Base-by-base conservation (phyloP, 164 flowering plant species). In the Dillenia turbinata region DNA sequence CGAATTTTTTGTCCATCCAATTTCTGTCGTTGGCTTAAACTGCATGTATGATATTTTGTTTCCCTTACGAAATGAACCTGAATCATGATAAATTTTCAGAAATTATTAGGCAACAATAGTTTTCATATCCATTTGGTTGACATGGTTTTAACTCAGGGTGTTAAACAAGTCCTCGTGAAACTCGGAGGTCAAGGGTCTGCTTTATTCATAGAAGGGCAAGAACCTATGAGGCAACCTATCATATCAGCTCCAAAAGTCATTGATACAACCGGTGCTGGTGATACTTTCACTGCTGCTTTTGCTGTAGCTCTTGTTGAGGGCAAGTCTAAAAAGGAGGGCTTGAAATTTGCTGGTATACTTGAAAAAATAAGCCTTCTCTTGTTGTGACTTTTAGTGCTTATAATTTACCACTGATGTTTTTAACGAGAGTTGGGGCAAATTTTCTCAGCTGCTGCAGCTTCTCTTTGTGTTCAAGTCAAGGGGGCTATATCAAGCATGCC, bases 401-500 rank as follows among this genome's bases (percentile, higher is more conserved):
- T 4, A 33, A 33, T 33, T 33, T 5, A 33, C 40, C 40, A 33
- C 40, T 33, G 40, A 33, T 33, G 40, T 33, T 33, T 33, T 33
- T 5, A 33, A 33, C 40, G 0, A 33, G 40, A 33, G 40, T 33
- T 33, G 40, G 40, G 5, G 40, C 40, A 33, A 33, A 33, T 33
- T 64, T 60, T 66, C 76, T 61, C 96, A 94, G 99, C 99, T 70
- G 97, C 96, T 8, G 97, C 97, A 54, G 93, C 99, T 66, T 94
- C 97, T 56, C 93, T 94, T 33, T 94, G 97, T 78, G 87, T 94
- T 71, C 99, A 89, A 88, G 97, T 89, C 71, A 94, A 91, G 74
- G 99, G 97, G 54, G 99, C 96, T 14, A 91, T 91, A 62, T 96
- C 99, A 59, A 86, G 99, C 83, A 91, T 94, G 97, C 99, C 99